Evolutionary conservation across 1,284 basidiomycete genomes (phyloP), one percentile per base, ranked within the genome.

Genomic region (Trichosporon asahii): DNA sequence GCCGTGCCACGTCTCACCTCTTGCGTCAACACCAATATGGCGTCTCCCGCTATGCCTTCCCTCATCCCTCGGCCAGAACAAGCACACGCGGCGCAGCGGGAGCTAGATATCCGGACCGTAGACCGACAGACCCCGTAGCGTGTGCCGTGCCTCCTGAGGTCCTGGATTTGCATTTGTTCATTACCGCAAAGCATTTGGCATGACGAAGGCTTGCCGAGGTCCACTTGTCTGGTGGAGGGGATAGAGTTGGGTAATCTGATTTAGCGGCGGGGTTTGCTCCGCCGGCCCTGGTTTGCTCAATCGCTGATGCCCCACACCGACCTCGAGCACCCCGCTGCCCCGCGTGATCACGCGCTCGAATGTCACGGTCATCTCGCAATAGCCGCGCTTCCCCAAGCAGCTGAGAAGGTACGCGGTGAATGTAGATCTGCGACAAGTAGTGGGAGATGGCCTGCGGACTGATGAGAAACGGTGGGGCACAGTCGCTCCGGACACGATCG

Each of bases 261-360:
- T 53, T 53, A 53, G 49, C 49, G 49, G 49, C 49, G 49, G 49
- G 49, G 49, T 53, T 53, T 53, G 21, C 49, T 53, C 49, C 49
- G 49, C 49, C 23, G 40, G 11, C 23, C 49, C 49, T 53, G 49
- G 14, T 21, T 49, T 11, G 7, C n/a, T 53, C 23, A 53, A 11
- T 23, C 2, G 14, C 35, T 11, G 49, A 53, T 53, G 49, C n/a
- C 49, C n/a, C 49, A 23, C 49, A 53, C 31, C 31, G 31, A 33
- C n/a, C n/a, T n/a, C n/a, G 31, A 31, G 31, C 31, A 33, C 21
- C 49, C 49, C 49, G 23, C 49, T 18, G 23, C 49, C n/a, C 23
- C 49, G 40, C 40, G 40, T 53, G 21, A 53, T 21, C 49, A 23
- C 18, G 49, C 49, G 49, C 49, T 23, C 23, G 49, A 53, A 21